Evolutionary conservation across 148 eudicot species (phyloP), one percentile per base, ranked within the genome.

Genomic region (Silene uniflora): DNA sequence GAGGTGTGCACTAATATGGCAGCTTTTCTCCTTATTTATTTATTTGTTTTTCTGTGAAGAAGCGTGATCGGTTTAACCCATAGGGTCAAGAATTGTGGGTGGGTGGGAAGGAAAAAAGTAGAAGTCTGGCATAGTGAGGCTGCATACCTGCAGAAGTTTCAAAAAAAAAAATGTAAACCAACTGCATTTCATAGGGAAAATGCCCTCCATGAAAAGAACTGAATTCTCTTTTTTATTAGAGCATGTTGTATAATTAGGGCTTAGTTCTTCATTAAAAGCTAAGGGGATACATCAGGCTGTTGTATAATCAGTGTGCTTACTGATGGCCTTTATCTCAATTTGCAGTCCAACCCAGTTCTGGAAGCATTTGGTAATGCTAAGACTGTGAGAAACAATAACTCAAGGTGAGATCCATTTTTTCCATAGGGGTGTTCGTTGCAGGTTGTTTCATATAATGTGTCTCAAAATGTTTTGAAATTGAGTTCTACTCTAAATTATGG

Each of bases 301-400:
- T 29, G 32, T 29, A 29, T 29, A 29, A 29, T 29, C 62, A 52
- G 39, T 54, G 35, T 52, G 42, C 61, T 54, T 6, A 71, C 54
- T 76, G 35, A 44, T 78, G 44, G 64, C 25, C 27, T 72, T 74
- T 71, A 72, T 73, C 67, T 80, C 47, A 58, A 42, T 74, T 72
- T 64, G 81, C 86, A 90, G 94, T 88, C 91, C 58, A 90, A 88
- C 78, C 94, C 94, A 71, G 91, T 90, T 84, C 81, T 88, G 77
- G 91, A 90, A 85, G 94, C 91, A 82, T 90, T 90, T 81, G 94
- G 94, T 39, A 90, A 90, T 87, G 94, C 94, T 59, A 90, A 90
- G 85, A 90, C 94, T 55, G 84, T 88, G 76, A 86, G 91, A 79
- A 90, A 90, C 81, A 90, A 88, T 75, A 90, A 90, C 73, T 90